Evolutionary conservation across 257 asterid genomes (phyloP).

Genomic region (Fraxinus cuspidata): DNA sequence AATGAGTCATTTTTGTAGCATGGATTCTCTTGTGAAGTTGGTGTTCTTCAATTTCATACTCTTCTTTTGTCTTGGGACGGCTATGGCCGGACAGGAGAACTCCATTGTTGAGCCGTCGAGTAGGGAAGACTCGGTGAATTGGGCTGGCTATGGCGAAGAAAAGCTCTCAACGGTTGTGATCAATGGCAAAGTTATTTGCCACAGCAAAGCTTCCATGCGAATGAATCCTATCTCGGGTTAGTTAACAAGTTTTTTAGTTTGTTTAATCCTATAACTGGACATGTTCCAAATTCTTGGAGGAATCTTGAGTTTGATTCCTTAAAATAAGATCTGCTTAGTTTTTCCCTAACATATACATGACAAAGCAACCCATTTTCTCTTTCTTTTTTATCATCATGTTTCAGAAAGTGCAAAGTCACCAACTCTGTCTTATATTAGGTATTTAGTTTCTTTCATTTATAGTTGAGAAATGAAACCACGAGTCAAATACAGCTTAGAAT

Average conservation of each 20-base stretch:
- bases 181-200: conserved; percentile 50
- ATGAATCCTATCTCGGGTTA: conserved; percentile 48
- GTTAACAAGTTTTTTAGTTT: not conserved
- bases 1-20: conserved; percentile 27
- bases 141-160: conserved; percentile 90
- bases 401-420: not conserved
- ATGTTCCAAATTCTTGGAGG: not conserved
- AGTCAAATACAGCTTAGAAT: not conserved
- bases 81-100: conserved; percentile 13
- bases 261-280: no score
- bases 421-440: not conserved
- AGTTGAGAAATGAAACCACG: not conserved
- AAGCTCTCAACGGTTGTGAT: conserved; percentile 61
- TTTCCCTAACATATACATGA: not conserved
- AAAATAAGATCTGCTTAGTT: no score
- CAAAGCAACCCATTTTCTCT: not conserved
- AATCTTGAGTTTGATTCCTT: not conserved
- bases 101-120: conserved; percentile 36
- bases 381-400: no score
- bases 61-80: conserved; percentile 17
- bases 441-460: not conserved
- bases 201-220: conserved; percentile 10
- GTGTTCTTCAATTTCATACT: conserved; percentile 5
- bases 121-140: conserved; percentile 52
- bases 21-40: conserved; percentile 11